A percentile compares a stretch with the other conserved stretches of the same genome.
phyloP scores from a whole-genome alignment of 352 stramenopile species.

The Globisporangium iwayamae region DNA sequence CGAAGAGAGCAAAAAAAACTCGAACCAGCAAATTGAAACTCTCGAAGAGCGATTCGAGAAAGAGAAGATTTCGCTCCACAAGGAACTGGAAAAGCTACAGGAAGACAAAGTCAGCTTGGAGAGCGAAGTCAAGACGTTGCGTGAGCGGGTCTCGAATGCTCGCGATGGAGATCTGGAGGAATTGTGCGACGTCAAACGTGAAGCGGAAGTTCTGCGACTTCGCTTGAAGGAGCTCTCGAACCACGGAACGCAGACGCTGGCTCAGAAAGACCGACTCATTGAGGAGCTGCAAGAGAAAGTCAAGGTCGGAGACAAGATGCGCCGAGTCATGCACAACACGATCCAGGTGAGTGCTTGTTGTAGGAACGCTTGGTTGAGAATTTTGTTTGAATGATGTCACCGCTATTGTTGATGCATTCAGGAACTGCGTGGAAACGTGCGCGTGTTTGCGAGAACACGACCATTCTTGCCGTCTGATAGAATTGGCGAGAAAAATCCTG shows the following conservation, averaged over 20 bases:
- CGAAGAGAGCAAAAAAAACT: conserved; percentile 37
- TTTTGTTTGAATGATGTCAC: background rate
- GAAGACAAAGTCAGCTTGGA: conserved; percentile 76
- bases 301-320: conserved; percentile 74
- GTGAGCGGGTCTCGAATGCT: conserved; percentile 42
- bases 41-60: conserved; percentile 38
- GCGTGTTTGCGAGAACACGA: conserved; percentile 94
- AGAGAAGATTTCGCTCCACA: conserved; percentile 31
- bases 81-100: conserved; percentile 55
- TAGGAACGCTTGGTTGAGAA: background rate
- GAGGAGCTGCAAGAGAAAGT: conserved; percentile 71
- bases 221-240: conserved; percentile 64
- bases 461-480: conserved; percentile 86
- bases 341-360: conserved; percentile 71
- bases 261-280: conserved; percentile 68
- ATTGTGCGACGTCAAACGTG: conserved; percentile 62
- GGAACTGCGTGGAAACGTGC: conserved; percentile 98
- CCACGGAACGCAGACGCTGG: conserved; percentile 57
- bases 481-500: conserved; percentile 30
- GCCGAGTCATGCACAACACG: conserved; percentile 97
- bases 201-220: conserved; percentile 65
- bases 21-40: conserved; percentile 25
- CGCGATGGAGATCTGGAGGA: conserved; percentile 66
- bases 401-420: conserved; percentile 29
- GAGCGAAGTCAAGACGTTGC: conserved; percentile 66